Evolutionary conservation across 78 protist species (phyloP).

Genomic region (slime mould (Dictyostelium discoideum)): DNA sequence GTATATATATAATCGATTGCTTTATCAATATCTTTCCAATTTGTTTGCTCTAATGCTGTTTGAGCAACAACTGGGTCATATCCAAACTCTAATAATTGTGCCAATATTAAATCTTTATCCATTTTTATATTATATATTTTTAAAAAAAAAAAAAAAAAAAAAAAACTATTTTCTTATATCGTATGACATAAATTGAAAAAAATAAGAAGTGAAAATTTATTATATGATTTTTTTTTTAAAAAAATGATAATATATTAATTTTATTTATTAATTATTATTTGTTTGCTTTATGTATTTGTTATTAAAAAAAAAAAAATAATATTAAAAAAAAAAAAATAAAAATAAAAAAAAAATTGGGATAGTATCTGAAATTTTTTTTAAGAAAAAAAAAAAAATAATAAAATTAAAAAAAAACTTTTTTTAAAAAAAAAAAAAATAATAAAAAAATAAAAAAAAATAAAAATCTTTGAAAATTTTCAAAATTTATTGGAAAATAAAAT

Average conservation of each 20-base stretch:
- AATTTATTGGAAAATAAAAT: neutral
- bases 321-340: too few relatives aligned
- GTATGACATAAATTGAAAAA: neutral
- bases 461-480: neutral
- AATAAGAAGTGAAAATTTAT: neutral
- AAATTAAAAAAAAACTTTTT: too few relatives aligned
- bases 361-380: too few relatives aligned
- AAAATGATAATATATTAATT: too few relatives aligned
- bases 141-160: neutral
- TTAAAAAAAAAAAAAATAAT: too few relatives aligned
- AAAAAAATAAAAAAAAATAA: too few relatives aligned
- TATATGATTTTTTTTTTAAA: too few relatives aligned
- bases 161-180: neutral
- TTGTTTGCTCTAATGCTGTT: constrained; percentile 62
- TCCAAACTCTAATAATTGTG: constrained; percentile 50
- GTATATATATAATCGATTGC: constrained; percentile 62
- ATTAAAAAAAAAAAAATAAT: too few relatives aligned
- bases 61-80: constrained; percentile 53
- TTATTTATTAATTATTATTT: too few relatives aligned
- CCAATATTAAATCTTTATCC: constrained; percentile 31
- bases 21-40: neutral
- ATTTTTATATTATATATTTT: neutral
- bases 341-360: too few relatives aligned
- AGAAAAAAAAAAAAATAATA: too few relatives aligned
- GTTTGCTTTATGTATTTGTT: neutral